These are phyloP conservation scores for Hericium coralloides DNA, from an alignment of 768 basidiomycete genomes.

Conservation along the genomic window DNA sequence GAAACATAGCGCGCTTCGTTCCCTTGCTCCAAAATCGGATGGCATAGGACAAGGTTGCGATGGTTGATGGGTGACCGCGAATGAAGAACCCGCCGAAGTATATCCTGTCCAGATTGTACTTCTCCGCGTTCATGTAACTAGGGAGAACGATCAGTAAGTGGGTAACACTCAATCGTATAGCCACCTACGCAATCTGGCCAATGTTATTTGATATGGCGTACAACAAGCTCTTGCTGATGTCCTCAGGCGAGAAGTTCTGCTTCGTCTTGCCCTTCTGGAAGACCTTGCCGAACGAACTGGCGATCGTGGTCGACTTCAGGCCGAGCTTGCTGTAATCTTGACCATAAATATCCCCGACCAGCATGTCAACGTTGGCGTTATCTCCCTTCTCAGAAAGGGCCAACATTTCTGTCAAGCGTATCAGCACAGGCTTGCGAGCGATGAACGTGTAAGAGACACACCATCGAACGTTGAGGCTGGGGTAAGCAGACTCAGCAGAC, in stretches of 20 bases:
- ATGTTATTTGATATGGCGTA: slow-evolving; percentile 99
- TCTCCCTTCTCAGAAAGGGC: slow-evolving; percentile 89
- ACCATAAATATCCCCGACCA: slow-evolving; percentile 99
- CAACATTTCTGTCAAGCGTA: slow-evolving; percentile 73
- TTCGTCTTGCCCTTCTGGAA: slow-evolving; percentile 85
- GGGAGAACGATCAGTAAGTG: not conserved
- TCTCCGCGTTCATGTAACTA: slow-evolving; percentile 99
- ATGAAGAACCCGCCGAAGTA: slow-evolving; percentile 99
- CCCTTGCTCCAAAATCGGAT: slow-evolving; percentile 99
- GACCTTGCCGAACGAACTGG: slow-evolving; percentile 97
- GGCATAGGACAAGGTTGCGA: slow-evolving; percentile 95
- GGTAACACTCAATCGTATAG: not conserved
- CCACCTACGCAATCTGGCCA: slow-evolving; percentile 95
- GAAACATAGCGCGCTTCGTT: slow-evolving; percentile 90
- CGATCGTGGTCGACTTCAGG: slow-evolving; percentile 95
- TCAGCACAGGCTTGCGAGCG: not conserved
- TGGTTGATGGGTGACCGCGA: slow-evolving; percentile 94
- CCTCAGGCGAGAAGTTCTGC: slow-evolving; percentile 76
- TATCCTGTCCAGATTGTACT: slow-evolving; percentile 92
- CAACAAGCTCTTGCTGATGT: slow-evolving; percentile 88
- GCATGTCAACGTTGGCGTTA: slow-evolving; percentile 94
- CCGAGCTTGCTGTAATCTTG: slow-evolving; percentile 93
- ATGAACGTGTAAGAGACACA: slow-evolving; percentile 32
- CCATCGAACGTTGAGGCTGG: slow-evolving; percentile 94
- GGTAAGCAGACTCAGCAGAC: slow-evolving; percentile 88